These are phyloP conservation scores for Vitis labrusca DNA, from an alignment of 164 flowering plant genomes.

Conservation along the genomic window DNA sequence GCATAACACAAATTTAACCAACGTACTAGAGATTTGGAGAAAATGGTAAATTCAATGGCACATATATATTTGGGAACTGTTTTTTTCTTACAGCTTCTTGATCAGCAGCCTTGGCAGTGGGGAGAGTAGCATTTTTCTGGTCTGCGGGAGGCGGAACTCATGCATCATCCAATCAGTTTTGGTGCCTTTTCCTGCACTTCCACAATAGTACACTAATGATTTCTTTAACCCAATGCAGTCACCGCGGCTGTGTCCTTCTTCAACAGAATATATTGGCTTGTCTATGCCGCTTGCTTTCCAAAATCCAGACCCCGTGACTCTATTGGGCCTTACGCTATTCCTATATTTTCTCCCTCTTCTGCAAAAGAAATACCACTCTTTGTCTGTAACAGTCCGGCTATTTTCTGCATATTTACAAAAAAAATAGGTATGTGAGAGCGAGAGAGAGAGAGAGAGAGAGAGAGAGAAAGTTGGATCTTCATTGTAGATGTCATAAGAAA, in stretches of 20 bases:
- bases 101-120: slow-evolving; percentile 13
- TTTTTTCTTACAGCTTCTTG: slow-evolving; percentile 57
- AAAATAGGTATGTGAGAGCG: neutral
- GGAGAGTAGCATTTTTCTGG: slow-evolving; percentile 7
- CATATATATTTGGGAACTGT: too few relatives aligned
- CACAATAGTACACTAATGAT: slow-evolving; percentile 83
- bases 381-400: slow-evolving; percentile 44
- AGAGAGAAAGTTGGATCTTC: neutral
- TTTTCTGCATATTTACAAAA: slow-evolving; percentile 27
- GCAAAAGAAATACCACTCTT: slow-evolving; percentile 85
- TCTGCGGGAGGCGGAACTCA: slow-evolving; percentile 80
- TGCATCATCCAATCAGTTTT: slow-evolving; percentile 99
- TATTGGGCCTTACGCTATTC: slow-evolving; percentile 87
- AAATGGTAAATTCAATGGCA: too few relatives aligned
- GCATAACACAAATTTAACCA: neutral
- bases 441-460: neutral
- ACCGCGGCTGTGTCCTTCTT: slow-evolving; percentile 21
- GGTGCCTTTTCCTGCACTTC: slow-evolving; percentile 91
- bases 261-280: slow-evolving; percentile 51
- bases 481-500: neutral
- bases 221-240: slow-evolving; percentile 84
- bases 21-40: too few relatives aligned
- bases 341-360: slow-evolving; percentile 87
- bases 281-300: slow-evolving; percentile 99
- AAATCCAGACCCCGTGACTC: slow-evolving; percentile 92